Evolutionary conservation across 192 early-diverging fungal species (phyloP).

Genomic region (Polychytrium aggregatum): DNA sequence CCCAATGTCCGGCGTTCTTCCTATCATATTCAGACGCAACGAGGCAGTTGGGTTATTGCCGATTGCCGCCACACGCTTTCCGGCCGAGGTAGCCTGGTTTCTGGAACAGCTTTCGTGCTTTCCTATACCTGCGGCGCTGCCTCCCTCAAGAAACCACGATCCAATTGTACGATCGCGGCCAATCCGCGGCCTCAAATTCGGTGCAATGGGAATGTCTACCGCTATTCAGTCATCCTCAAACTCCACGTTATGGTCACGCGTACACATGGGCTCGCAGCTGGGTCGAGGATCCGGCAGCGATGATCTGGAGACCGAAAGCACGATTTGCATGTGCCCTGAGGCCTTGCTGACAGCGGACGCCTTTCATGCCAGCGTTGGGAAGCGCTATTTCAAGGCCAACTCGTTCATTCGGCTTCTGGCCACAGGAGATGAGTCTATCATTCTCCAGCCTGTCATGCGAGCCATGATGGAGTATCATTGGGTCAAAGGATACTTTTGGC

Average conservation of each 20-base stretch:
- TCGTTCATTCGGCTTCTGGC: constrained; percentile 29
- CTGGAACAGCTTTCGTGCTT: constrained; percentile 24
- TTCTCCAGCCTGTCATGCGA: constrained; percentile 24
- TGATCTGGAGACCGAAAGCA: constrained; percentile 27
- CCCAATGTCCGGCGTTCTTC: constrained; percentile 12
- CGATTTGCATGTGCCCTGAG: constrained; percentile 28
- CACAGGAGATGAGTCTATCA: constrained; percentile 25
- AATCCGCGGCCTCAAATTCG: too few relatives aligned
- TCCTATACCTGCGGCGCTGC: constrained; percentile 26
- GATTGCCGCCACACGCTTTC: constrained; percentile 20
- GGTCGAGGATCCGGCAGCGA: too few relatives aligned
- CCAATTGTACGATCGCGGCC: too few relatives aligned
- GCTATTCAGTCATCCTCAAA: too few relatives aligned
- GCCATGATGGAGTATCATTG: constrained; percentile 37
- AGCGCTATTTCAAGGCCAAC: constrained; percentile 6
- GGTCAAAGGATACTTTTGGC: constrained; percentile 25
- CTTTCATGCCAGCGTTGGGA: constrained; percentile 5
- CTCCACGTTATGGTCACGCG: too few relatives aligned
- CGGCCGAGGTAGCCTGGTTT: constrained; percentile 27
- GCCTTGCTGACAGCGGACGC: constrained; percentile 19
- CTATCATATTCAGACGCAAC: constrained; percentile 21
- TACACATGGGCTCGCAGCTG: too few relatives aligned
- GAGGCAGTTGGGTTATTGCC: constrained; percentile 20
- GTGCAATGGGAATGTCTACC: too few relatives aligned
- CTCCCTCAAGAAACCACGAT: too few relatives aligned